phyloP scores from a whole-genome alignment of 1,284 basidiomycete genomes.

The Ganoderma resinaceum region DNA sequence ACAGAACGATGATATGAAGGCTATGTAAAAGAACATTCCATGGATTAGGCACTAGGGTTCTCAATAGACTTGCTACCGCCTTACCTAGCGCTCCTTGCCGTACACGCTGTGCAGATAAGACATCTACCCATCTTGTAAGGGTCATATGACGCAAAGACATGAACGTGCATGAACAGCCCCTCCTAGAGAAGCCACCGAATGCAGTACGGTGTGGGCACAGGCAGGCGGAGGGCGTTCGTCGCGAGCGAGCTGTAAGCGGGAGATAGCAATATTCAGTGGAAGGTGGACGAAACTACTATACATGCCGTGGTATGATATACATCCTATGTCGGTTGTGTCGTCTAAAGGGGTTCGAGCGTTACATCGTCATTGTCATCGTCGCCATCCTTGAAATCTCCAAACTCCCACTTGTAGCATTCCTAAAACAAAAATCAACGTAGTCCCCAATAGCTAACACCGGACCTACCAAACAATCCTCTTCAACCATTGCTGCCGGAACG shows the following conservation, averaged over 20 bases:
- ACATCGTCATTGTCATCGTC: slow-evolving; percentile 21
- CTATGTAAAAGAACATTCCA: background rate
- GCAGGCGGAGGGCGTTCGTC: too few relatives aligned
- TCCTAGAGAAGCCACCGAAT: background rate
- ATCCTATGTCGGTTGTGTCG: background rate
- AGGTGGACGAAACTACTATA: background rate
- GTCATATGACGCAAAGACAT: background rate
- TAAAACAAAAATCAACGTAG: slow-evolving; percentile 33
- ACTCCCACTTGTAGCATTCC: slow-evolving; percentile 78
- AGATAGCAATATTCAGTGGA: background rate
- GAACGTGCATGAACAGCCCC: background rate
- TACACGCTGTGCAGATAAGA: background rate
- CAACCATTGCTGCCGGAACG: slow-evolving; percentile 43
- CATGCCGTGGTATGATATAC: background rate
- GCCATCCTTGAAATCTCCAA: slow-evolving; percentile 52
- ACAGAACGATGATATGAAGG: background rate
- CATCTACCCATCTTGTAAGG: too few relatives aligned
- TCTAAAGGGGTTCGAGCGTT: background rate
- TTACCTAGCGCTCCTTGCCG: background rate
- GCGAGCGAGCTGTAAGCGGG: background rate
- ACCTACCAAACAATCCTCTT: slow-evolving; percentile 56
- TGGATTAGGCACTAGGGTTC: background rate
- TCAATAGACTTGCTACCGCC: background rate
- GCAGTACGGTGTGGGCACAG: too few relatives aligned
- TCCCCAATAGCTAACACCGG: background rate